Evolutionary conservation across 768 basidiomycete species (phyloP), one percentile per base, ranked within the genome.

Genomic region (Tricholoma sp.): DNA sequence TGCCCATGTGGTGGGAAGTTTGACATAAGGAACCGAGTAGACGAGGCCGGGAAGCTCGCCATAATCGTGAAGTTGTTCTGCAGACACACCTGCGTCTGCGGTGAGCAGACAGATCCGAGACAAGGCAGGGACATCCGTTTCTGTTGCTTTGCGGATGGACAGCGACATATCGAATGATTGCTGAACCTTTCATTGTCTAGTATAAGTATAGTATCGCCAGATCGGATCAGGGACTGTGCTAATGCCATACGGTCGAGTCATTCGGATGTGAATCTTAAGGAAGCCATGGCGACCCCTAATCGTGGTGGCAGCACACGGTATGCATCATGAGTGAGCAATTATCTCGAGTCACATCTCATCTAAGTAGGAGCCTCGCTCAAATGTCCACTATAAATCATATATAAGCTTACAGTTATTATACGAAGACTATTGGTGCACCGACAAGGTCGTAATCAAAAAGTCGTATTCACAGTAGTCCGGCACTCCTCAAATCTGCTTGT

Each of bases 81-180:
- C 87, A 55, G 86, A 84, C 59, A 71, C 73, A 50, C 90, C 89
- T 18, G 86, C 87, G 53, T 88, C 78, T 17, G 80, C 87, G 4
- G 89, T 91, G 53, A 86, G 74, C 29, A 93, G 76, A 67, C 90
- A 93, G 61, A 92, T 88, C 50, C 70, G 77, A 55, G 86, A 88
- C 47, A 93, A 71, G 0, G 83, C 76, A 2, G 74, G 66, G 15
- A 73, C 75, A 63, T 91, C 89, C 12, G 68, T 70, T 56, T 76
- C 73, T 17, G 74, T 78, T 7, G 79, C 86, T 60, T 67, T 75
- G 55, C 89, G 86, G 59, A 90, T 80, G 37, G 65, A 71, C 55
- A 80, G 56, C 33, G 77, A 31, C 47, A 47, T 45, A 3, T 9
- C 9, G 15, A 39, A 3, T n/a, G n/a, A 39, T 41, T 41, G n/a